phyloP scores from a whole-genome alignment of 257 asterid species.

The Capsicum baccatum region DNA sequence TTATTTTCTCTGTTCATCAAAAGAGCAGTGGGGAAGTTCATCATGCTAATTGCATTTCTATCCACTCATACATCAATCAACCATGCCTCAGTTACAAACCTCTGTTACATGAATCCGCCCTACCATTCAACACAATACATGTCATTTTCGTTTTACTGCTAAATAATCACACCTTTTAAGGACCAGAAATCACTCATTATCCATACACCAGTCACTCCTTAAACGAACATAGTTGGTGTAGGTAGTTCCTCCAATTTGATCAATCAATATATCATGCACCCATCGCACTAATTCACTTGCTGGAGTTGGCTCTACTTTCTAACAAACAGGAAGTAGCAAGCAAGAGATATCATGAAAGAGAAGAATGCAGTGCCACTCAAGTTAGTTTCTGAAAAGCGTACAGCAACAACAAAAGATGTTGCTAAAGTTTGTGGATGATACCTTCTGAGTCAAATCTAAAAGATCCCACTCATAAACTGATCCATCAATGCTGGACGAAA shows the following conservation, averaged over 20 bases:
- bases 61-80: background rate
- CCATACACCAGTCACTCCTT: background rate
- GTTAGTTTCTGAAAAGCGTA: background rate
- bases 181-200: background rate
- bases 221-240: background rate
- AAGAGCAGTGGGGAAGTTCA: background rate
- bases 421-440: conserved; percentile 26
- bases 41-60: background rate
- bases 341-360: background rate
- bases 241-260: background rate
- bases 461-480: conserved; percentile 92
- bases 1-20: background rate
- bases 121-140: background rate
- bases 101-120: conserved; percentile 16
- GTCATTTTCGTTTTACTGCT: background rate
- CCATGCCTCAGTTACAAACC: background rate
- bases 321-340: background rate
- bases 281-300: background rate
- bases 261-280: background rate
- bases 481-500: conserved; percentile 90
- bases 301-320: background rate
- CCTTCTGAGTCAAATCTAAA: conserved; percentile 76
- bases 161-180: background rate
- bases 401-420: background rate
- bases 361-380: background rate